Evolutionary conservation across 257 asterid genomes (phyloP).

Genomic region (Capsicum chinense): DNA sequence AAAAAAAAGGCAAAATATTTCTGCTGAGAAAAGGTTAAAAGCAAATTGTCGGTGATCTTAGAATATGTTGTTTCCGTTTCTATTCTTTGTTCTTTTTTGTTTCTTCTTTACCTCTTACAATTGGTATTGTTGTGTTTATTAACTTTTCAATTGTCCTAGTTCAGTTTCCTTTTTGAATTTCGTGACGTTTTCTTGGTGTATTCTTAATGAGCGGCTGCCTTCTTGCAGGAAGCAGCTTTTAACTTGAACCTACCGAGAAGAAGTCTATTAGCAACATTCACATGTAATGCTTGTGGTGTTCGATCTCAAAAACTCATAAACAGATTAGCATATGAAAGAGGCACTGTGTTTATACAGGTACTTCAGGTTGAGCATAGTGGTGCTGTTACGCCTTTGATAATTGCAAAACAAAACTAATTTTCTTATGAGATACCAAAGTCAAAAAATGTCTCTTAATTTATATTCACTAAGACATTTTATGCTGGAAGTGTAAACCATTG

Average conservation of each 20-base stretch:
- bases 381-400: not conserved
- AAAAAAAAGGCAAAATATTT: not conserved
- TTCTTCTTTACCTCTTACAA: not conserved
- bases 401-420: slow-evolving; percentile 8
- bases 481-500: not conserved
- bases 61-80: not conserved
- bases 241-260: slow-evolving; percentile 88
- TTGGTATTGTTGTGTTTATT: not conserved
- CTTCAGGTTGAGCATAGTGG: not conserved
- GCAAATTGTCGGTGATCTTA: not conserved
- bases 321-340: slow-evolving; percentile 92
- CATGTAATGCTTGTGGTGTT: slow-evolving; percentile 75
- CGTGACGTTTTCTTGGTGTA: not conserved
- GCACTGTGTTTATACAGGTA: slow-evolving; percentile 93
- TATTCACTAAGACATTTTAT: not conserved
- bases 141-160: not conserved
- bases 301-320: slow-evolving; percentile 74
- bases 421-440: not conserved
- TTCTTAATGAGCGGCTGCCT: slow-evolving; percentile 16
- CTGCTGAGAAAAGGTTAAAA: not conserved
- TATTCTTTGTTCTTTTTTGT: no score
- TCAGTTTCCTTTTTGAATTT: not conserved
- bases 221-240: slow-evolving; percentile 60
- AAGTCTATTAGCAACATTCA: slow-evolving; percentile 72
- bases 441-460: not conserved